phyloP scores from a whole-genome alignment of 371 early-diverging fungal species.

The Dichotomocladium elegans region DNA sequence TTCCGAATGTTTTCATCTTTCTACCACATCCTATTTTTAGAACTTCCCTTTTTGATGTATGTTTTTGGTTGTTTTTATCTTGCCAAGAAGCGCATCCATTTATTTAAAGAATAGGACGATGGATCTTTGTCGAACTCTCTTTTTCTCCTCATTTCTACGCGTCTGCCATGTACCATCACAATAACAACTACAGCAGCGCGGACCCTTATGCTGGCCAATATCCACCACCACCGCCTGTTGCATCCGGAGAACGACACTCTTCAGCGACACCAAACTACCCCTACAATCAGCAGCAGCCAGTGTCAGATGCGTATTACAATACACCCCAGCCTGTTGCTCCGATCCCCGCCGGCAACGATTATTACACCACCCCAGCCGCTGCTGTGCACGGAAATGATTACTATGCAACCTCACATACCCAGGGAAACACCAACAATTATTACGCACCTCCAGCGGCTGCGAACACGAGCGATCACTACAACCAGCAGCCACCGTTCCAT shows the following conservation, averaged over 20 bases:
- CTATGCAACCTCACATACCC: too few species aligned
- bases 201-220: slow-evolving; percentile 26
- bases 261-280: background rate
- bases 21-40: background rate
- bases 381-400: too few species aligned
- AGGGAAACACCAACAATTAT: too few species aligned
- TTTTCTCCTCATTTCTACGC: background rate
- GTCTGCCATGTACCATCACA: background rate
- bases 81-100: too few species aligned
- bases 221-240: slow-evolving; percentile 11
- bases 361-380: too few species aligned
- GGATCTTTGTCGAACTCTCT: background rate
- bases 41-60: background rate
- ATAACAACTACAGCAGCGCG: background rate
- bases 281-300: background rate
- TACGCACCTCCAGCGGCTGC: too few species aligned
- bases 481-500: background rate
- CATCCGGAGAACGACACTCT: too few species aligned
- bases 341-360: too few species aligned
- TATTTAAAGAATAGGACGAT: too few species aligned
- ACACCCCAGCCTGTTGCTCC: too few species aligned
- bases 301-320: too few species aligned
- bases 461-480: too few species aligned
- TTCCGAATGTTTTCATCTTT: background rate
- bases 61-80: background rate